A percentile compares a stretch with the other conserved stretches of the same genome.
phyloP scores from a whole-genome alignment of 2,329 filamentous ascomycete genomes.

The Parastagonospora avenae region DNA sequence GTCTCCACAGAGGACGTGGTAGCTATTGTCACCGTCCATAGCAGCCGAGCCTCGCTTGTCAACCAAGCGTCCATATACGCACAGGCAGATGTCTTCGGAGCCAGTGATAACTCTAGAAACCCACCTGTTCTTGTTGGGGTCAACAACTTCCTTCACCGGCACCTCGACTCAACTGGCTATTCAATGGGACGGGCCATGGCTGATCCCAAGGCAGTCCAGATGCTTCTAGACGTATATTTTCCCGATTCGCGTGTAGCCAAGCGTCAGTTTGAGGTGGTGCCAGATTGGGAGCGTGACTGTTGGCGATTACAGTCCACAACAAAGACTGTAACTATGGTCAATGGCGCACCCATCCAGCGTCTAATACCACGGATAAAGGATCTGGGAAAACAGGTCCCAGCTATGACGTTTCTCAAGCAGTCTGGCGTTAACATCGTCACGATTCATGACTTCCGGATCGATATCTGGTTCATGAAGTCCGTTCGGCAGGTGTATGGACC shows the following conservation, averaged over 20 bases:
- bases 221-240: constrained; percentile 18
- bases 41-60: too few relatives aligned
- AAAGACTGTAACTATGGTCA: constrained; percentile 12
- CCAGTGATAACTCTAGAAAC: too few relatives aligned
- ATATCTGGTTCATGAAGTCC: constrained; percentile 19
- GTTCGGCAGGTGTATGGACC: constrained; percentile 5
- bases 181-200: constrained; percentile 8
- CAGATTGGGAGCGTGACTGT: constrained; percentile 4
- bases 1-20: too few relatives aligned
- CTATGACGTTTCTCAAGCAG: constrained; percentile 12
- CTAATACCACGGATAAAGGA: constrained; percentile 6
- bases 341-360: constrained; percentile 15
- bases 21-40: too few relatives aligned
- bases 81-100: too few relatives aligned
- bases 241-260: constrained; percentile 7
- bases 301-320: constrained; percentile 16
- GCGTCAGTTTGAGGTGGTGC: constrained; percentile 10
- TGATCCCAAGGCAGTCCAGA: neutral
- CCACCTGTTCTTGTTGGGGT: neutral
- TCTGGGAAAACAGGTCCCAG: neutral
- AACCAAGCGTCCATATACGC: too few relatives aligned
- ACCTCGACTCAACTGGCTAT: constrained; percentile 6
- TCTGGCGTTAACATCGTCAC: constrained; percentile 6
- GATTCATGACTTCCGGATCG: constrained; percentile 9
- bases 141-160: constrained; percentile 12